A percentile compares a stretch with the other conserved stretches of the same genome.
These are phyloP conservation scores for Fusarium sublunatum DNA, from an alignment of 2,329 filamentous ascomycete species.

Conservation along the genomic window DNA sequence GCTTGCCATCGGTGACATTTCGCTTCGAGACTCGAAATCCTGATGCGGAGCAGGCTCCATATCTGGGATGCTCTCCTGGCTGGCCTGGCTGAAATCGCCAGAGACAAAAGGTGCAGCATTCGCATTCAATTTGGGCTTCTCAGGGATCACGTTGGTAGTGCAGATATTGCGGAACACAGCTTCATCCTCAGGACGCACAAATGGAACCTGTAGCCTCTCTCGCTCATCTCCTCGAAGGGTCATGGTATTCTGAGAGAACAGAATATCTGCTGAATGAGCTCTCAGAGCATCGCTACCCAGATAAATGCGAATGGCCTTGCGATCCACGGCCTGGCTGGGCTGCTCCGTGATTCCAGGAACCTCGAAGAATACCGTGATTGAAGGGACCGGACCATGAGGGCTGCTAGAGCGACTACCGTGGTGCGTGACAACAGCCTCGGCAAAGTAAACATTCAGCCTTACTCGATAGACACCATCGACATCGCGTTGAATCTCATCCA, in stretches of 20 bases:
- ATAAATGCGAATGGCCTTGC: constrained; percentile 81
- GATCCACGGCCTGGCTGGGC: constrained; percentile 49
- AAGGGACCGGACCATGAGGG: constrained; percentile 77
- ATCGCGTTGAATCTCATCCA: constrained; percentile 72
- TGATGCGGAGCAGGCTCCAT: constrained; percentile 35
- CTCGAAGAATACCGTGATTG: constrained; percentile 82
- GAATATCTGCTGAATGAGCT: constrained; percentile 86
- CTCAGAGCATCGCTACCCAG: constrained; percentile 90
- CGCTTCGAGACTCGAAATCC: constrained; percentile 42
- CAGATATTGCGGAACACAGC: constrained; percentile 80
- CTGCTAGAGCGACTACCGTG: constrained; percentile 77
- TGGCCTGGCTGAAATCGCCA: constrained; percentile 48
- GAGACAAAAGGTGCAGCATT: constrained; percentile 57
- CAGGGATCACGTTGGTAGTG: constrained; percentile 67
- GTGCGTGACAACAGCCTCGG: constrained; percentile 86
- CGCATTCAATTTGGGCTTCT: constrained; percentile 70
- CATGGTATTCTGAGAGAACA: constrained; percentile 92
- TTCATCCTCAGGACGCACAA: constrained; percentile 92
- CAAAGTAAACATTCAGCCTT: constrained; percentile 85
- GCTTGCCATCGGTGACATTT: constrained; percentile 53
- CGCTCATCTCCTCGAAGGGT: constrained; percentile 87
- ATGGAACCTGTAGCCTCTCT: constrained; percentile 88
- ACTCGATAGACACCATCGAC: constrained; percentile 75
- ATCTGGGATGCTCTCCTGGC: constrained; percentile 30
- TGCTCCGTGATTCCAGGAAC: constrained; percentile 70